Evolutionary conservation across 305 asterid species (phyloP).

Genomic region (Salvia sclarea): DNA sequence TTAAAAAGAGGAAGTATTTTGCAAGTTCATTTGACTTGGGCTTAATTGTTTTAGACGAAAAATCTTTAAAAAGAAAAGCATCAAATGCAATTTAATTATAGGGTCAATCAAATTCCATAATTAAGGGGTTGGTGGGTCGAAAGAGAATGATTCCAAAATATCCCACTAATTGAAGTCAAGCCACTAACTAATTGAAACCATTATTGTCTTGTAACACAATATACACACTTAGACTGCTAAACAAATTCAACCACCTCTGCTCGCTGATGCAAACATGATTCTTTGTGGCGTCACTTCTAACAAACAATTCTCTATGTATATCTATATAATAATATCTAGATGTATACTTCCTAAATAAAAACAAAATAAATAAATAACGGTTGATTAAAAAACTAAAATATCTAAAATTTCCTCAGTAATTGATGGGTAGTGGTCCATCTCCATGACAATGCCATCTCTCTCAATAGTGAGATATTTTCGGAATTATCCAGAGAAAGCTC

Average conservation of each 20-base stretch:
- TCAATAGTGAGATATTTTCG: conserved; percentile 5
- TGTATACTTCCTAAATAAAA: conserved; percentile 12
- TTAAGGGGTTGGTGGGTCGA: conserved; percentile 8
- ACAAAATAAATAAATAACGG: conserved; percentile 7
- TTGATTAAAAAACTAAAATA: neutral
- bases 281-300: conserved; percentile 28
- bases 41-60: neutral
- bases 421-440: conserved; percentile 16
- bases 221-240: neutral
- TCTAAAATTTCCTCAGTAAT: conserved; percentile 16
- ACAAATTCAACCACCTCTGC: neutral
- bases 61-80: neutral
- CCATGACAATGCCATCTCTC: conserved; percentile 15
- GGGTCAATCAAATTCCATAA: conserved; percentile 4
- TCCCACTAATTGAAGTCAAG: conserved; percentile 26
- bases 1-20: neutral
- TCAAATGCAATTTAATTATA: neutral
- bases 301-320: neutral
- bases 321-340: neutral
- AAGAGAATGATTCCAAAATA: conserved; percentile 25
- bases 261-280: conserved; percentile 31
- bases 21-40: neutral
- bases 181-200: conserved; percentile 20
- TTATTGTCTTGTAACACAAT: neutral
- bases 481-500: neutral